These are phyloP conservation scores for Tulasnella sp. DNA, from an alignment of 768 basidiomycete species.

Conservation along the genomic window DNA sequence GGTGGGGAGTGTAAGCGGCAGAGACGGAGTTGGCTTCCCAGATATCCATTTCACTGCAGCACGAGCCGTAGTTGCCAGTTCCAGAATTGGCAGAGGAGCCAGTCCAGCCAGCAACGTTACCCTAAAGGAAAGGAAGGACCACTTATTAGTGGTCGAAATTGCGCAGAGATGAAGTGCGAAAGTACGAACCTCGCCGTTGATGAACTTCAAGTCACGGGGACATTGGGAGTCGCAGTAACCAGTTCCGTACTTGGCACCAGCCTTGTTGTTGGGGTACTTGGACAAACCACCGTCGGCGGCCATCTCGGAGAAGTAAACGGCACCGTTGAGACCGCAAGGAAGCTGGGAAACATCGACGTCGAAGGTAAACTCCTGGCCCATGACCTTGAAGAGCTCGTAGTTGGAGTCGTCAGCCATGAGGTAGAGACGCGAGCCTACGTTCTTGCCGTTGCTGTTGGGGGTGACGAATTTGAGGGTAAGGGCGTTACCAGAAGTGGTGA, in stretches of 20 bases:
- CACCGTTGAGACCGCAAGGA: slow-evolving; percentile 54
- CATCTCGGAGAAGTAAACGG: slow-evolving; percentile 55
- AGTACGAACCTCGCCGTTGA: slow-evolving; percentile 43
- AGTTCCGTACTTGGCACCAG: slow-evolving; percentile 54
- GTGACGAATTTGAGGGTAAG: slow-evolving; percentile 22
- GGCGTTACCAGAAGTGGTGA: slow-evolving; percentile 20
- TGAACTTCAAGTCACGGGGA: slow-evolving; percentile 53
- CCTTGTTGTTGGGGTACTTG: slow-evolving; percentile 45
- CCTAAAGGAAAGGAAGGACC: slow-evolving; percentile 29
- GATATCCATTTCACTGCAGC: slow-evolving; percentile 54
- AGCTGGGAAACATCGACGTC: slow-evolving; percentile 53
- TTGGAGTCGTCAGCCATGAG: slow-evolving; percentile 38
- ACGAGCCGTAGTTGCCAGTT: slow-evolving; percentile 41
- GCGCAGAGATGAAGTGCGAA: not conserved
- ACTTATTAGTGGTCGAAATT: not conserved
- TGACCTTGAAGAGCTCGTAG: slow-evolving; percentile 46
- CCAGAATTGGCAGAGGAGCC: slow-evolving; percentile 39
- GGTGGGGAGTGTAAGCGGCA: slow-evolving; percentile 48
- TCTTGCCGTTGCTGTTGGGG: slow-evolving; percentile 10
- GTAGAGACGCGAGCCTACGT: slow-evolving; percentile 33
- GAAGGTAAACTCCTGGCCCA: slow-evolving; percentile 52
- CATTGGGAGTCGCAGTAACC: slow-evolving; percentile 61
- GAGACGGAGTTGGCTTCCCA: slow-evolving; percentile 51
- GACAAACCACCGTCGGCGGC: slow-evolving; percentile 48
- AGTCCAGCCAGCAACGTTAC: slow-evolving; percentile 42